Conservation (phyloP, 805 yeast genomes). For the Saturnispora silvae region DNA sequence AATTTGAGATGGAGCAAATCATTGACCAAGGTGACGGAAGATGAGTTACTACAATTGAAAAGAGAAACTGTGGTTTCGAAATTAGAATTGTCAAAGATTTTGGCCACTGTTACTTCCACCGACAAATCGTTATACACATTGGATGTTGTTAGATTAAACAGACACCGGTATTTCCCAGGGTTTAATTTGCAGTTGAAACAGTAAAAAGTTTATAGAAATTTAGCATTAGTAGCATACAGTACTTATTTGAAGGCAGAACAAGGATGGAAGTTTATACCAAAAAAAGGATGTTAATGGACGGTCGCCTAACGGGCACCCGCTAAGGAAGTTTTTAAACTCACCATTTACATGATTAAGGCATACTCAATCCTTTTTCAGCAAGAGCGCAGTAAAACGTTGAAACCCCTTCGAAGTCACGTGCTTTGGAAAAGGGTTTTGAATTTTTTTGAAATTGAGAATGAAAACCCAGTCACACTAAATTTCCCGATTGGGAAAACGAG, state of each 20-base stretch:
- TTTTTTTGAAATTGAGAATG: too few species aligned
- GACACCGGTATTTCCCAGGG: slow-evolving; percentile 40
- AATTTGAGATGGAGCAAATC: slow-evolving; percentile 7
- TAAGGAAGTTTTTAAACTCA: slow-evolving; percentile 42
- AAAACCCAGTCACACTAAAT: slow-evolving; percentile 3
- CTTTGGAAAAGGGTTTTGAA: not conserved
- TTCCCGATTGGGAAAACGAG: not conserved
- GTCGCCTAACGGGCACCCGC: slow-evolving; percentile 44
- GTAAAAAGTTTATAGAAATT: not conserved
- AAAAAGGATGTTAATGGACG: slow-evolving; percentile 48
- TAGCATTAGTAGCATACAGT: not conserved
- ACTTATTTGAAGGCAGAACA: not conserved
- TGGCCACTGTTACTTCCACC: not conserved
- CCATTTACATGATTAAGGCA: slow-evolving; percentile 21
- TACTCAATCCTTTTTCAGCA: not conserved
- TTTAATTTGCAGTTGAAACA: slow-evolving; percentile 13
- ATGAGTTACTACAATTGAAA: slow-evolving; percentile 5
- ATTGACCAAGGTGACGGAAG: not conserved
- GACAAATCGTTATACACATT: slow-evolving; percentile 12
- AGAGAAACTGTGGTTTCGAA: slow-evolving; percentile 6
- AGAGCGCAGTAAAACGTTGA: too few species aligned
- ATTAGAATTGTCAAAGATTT: slow-evolving; percentile 3
- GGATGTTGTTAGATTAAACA: slow-evolving; percentile 24
- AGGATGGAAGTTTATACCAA: too few species aligned
- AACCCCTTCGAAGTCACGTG: slow-evolving; percentile 3